Evolutionary conservation across 139 green algal genomes (phyloP), one percentile per base, ranked within the genome.

Genomic region (Dunaliella primolecta): DNA sequence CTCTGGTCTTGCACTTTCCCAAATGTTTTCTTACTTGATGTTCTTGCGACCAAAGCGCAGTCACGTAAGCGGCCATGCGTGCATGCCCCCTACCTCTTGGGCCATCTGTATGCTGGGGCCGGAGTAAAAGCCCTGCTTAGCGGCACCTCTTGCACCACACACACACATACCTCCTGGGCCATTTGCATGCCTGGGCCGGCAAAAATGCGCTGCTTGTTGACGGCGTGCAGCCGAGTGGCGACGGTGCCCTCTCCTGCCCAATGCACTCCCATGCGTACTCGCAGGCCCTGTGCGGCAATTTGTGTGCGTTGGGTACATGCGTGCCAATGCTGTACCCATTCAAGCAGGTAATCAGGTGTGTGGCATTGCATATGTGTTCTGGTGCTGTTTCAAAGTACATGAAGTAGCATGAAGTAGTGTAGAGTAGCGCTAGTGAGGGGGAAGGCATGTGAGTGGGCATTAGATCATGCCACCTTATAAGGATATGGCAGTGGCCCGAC

Each of bases 261-360:
- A 89, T 98, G 95, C 29, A 97, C 87, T 46, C 92, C 94, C 93
- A 98, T 97, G 56, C 95, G 92, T 70, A 98, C 90, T 30, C 94
- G 93, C 0, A 94, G 95, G 1, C 95, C 95, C 75, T 87, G 83
- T 1, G n/a, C n/a, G n/a, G n/a, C n/a, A n/a, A n/a, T 55, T 29
- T 21, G 27, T 30, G 29, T 29, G 74, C 15, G 23, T 36, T 79
- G 0, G 32, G 32, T 11, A 36, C 77, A 81, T 20, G 7, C 27
- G 74, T 29, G 74, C 27, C 32, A 31, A 79, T 31, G 74, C 74
- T 36, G 74, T 29, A 79, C n/a, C n/a, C n/a, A n/a, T n/a, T 80
- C 29, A 32, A n/a, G 74, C 74, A 80, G 74, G 11, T n/a, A n/a
- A 24, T 74, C 21, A 21, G 57, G 57, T 74, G 57, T 24, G n/a